Percentiles rank a stretch among this genome's conserved stretches.
Conservation (phyloP, 768 basidiomycete species). For the Mrakia frigida region DNA sequence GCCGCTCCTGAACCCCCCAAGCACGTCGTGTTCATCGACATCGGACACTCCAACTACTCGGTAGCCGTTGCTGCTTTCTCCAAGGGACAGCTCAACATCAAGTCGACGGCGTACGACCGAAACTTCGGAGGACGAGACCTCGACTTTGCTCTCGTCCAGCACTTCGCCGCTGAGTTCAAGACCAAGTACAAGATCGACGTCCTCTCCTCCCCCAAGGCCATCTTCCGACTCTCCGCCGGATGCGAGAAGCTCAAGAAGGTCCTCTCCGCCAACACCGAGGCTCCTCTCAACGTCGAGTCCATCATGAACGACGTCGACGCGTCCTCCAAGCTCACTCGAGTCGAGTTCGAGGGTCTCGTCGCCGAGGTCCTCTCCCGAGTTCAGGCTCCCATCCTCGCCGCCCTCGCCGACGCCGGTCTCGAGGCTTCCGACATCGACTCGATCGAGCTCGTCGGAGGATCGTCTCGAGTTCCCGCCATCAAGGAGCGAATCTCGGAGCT, state of each 20-base stretch:
- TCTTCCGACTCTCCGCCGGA: conserved; percentile 78
- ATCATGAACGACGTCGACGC: conserved; percentile 96
- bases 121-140: conserved; percentile 95
- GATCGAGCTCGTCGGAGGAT: conserved; percentile 88
- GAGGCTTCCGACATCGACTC: conserved; percentile 78
- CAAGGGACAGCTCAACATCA: conserved; percentile 85
- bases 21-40: conserved; percentile 88
- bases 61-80: conserved; percentile 85
- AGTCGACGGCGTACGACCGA: conserved; percentile 81
- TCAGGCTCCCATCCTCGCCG: conserved; percentile 65
- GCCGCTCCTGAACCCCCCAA: conserved; percentile 66
- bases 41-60: conserved; percentile 87
- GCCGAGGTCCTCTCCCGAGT: conserved; percentile 70
- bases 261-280: conserved; percentile 85
- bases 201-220: conserved; percentile 79
- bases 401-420: conserved; percentile 73
- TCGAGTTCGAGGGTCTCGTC: conserved; percentile 74
- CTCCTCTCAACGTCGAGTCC: conserved; percentile 86
- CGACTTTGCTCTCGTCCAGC: conserved; percentile 79
- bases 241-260: conserved; percentile 96
- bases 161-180: conserved; percentile 91
- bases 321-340: conserved; percentile 73
- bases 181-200: conserved; percentile 98
- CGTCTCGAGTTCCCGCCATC: conserved; percentile 87
- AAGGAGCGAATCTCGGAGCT: conserved; percentile 77